Evolutionary conservation across 371 early-diverging fungal species (phyloP), one percentile per base, ranked within the genome.

Genomic region (Batkoa obscura): DNA sequence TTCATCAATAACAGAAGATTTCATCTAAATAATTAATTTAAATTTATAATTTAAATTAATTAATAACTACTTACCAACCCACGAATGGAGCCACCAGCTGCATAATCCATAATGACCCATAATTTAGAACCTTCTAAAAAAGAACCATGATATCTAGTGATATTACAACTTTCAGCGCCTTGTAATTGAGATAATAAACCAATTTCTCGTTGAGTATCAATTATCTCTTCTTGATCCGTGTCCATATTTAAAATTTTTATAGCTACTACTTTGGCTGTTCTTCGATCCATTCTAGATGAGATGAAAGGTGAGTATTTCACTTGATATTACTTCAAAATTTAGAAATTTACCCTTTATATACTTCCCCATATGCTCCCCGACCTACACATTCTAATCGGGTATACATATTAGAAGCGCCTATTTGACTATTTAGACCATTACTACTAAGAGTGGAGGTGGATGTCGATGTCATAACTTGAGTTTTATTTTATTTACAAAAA

Each of bases 21-120:
- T 81, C 74, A 93, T 79, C 79, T 86, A 60, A 5, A 36, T 33
- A 34, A 49, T 37, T 31, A 5, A 50, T 13, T 31, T 37, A 38
- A 32, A 31, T 35, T 37, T 48, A 10, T 9, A 10, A 59, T 23
- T 23, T 23, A 23, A 23, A 23, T 23, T 23, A 23, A 23, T 23
- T 23, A 23, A 23, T 23, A 23, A 23, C 23, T 64, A 66, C 74
- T 67, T 78, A 88, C 88, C 59, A 90, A 69, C 2, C 74, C 72
- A 59, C 90, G 70, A 49, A 97, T 76, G 57, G 90, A 92, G 12
- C 96, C 96, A 39, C 92, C 96, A 3, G 82, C 90, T 2, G 94
- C 94, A 73, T 86, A 93, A 59, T 94, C 95, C 94, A 97, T 94
- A 56, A 96, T 81, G 59, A 97, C 86, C 95, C 98, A 97, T 39